Conservation (phyloP, 148 eudicot species). For the Pouteria glomerata region DNA sequence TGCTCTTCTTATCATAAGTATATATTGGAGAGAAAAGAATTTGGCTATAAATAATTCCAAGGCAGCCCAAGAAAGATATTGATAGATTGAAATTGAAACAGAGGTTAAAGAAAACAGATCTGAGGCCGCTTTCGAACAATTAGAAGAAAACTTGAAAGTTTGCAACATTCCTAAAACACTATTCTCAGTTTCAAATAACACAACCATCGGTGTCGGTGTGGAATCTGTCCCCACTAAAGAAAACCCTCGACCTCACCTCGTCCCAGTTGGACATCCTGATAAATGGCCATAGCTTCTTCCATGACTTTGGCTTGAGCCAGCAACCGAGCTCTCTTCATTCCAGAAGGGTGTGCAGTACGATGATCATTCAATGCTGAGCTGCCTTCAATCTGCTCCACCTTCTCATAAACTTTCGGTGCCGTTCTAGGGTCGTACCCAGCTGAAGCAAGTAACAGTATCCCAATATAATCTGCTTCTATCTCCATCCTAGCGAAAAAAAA, state of each 20-base stretch:
- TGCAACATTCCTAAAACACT: no score
- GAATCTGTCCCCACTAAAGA: constrained; percentile 21
- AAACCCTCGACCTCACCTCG: constrained; percentile 62
- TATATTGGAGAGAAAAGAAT: no score
- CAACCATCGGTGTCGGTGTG: no score
- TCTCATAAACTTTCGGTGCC: constrained; percentile 68
- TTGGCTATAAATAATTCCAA: no score
- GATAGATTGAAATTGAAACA: no score
- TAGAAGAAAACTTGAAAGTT: no score
- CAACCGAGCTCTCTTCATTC: constrained; percentile 56
- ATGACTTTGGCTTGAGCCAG: constrained; percentile 64
- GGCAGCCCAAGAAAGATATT: no score
- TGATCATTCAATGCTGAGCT: constrained; percentile 43
- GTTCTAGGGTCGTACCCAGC: constrained; percentile 75
- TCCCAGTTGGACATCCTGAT: constrained; percentile 42
- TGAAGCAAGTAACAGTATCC: constrained; percentile 58
- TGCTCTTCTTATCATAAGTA: no score
- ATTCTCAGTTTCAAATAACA: no score
- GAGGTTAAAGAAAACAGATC: no score
- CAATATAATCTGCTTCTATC: constrained; percentile 85
- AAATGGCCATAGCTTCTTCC: constrained; percentile 65
- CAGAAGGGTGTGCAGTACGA: constrained; percentile 77
- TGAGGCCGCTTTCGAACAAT: no score
- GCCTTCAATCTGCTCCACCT: constrained; percentile 49
- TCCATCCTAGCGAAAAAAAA: constrained; percentile 87